phyloP scores from a whole-genome alignment of 2,329 filamentous ascomycete genomes.

The Aureobasidium uvarum region DNA sequence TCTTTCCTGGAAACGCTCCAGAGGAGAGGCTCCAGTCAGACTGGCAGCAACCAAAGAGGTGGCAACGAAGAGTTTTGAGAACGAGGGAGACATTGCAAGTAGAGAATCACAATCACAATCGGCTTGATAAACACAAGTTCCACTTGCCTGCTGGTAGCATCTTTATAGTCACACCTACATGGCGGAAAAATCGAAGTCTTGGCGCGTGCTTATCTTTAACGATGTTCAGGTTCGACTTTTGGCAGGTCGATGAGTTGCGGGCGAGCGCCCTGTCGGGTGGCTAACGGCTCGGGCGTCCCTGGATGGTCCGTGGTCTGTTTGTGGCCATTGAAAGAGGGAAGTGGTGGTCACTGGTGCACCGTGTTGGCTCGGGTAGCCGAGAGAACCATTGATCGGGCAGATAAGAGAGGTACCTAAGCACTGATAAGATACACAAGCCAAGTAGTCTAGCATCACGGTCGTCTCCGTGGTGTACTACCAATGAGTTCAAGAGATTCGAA shows the following conservation, averaged over 20 bases:
- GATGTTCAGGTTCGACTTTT: slow-evolving; percentile 9
- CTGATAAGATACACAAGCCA: not conserved
- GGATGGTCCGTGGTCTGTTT: not conserved
- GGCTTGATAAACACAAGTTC: not conserved
- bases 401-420: slow-evolving; percentile 5
- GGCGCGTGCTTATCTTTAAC: slow-evolving; percentile 19
- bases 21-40: slow-evolving; percentile 17
- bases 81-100: slow-evolving; percentile 14
- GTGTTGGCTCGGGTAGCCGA: slow-evolving; percentile 1
- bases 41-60: slow-evolving; percentile 17
- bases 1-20: slow-evolving; percentile 6
- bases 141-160: slow-evolving; percentile 1
- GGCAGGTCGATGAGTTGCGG: slow-evolving; percentile 11
- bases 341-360: not conserved
- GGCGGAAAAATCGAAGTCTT: not conserved
- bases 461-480: not conserved
- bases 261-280: slow-evolving; percentile 11
- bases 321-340: not conserved
- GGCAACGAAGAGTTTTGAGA: slow-evolving; percentile 18
- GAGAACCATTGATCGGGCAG: slow-evolving; percentile 1
- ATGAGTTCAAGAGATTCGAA: not conserved
- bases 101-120: not conserved
- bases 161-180: not conserved
- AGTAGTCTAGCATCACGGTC: not conserved
- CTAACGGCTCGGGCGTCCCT: slow-evolving; percentile 1